Base-by-base conservation (phyloP, 768 basidiomycete genomes). In the Collybia mongolica region DNA sequence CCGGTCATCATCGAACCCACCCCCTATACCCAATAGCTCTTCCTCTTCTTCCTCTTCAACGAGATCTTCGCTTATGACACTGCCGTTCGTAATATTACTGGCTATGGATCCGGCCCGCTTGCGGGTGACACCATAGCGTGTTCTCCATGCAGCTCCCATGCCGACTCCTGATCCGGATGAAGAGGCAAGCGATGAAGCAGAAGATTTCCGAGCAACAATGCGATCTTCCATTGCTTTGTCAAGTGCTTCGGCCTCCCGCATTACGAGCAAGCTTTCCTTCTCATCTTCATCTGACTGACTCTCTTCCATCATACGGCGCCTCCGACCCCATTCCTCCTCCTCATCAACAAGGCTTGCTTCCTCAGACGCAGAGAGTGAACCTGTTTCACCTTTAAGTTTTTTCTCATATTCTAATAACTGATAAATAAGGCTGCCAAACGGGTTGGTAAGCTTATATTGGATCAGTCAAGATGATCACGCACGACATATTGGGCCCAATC, bases 401-500 rank as follows among this genome's bases (percentile, higher is more conserved):
- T 90, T 88, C 67, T 94, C 92, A 67, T 94, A 96, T 65, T 95
- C 93, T 60, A 93, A 74, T 39, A 96, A 76, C 71, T 95, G 93
- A 76, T 94, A 94, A 71, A 95, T 93, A 65, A 95, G 83, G 51
- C 92, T 93, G 59, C 57, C 51, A 57, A 42, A 57, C 51, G 52
- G 47, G 52, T 57, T 55, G 51, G 53, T 36, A 56, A 49, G 41
- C 58, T 53, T 51, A 63, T 45, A 48, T 43, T 49, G 47, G 40
- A 45, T 40, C 42, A 54, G 45, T 44, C 40, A 54, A 59, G 50
- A 60, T 29, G 14, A 48, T 39, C 32, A 85, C 91, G 69, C 73
- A 93, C 89, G 90, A 93, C 85, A 96, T 95, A 68, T 96, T 96
- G 47, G 93, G 93, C 17, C 93, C 90, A 51, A 92, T 81, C 74